These are phyloP conservation scores for Diplodia scrobiculata DNA, from an alignment of 2,329 filamentous ascomycete species.

Conservation along the genomic window DNA sequence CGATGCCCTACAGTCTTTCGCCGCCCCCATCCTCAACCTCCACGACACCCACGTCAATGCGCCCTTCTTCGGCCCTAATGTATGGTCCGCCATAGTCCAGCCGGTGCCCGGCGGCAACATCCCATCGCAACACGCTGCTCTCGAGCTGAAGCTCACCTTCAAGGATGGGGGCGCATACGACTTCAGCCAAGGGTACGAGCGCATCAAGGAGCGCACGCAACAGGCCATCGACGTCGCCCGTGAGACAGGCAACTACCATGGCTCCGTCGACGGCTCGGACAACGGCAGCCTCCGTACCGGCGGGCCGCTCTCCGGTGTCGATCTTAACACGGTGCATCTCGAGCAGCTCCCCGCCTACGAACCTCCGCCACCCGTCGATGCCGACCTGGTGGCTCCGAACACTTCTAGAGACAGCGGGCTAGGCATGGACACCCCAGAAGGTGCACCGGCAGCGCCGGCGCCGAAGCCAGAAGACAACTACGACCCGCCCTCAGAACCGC, in stretches of 20 bases:
- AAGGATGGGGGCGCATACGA: constrained; percentile 94
- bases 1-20: constrained; percentile 77
- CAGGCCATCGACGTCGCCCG: constrained; percentile 76
- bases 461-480: constrained; percentile 42
- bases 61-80: constrained; percentile 90
- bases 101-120: constrained; percentile 84
- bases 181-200: constrained; percentile 79
- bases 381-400: neutral
- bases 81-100: constrained; percentile 78
- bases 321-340: constrained; percentile 68
- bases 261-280: constrained; percentile 42
- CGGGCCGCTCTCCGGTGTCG: constrained; percentile 52
- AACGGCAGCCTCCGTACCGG: constrained; percentile 40
- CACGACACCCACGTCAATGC: constrained; percentile 83
- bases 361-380: constrained; percentile 40
- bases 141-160: constrained; percentile 85
- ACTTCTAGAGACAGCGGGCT: constrained; percentile 24
- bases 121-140: constrained; percentile 68
- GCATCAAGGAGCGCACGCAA: constrained; percentile 78
- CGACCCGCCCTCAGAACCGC: constrained; percentile 69
- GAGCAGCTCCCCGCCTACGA: constrained; percentile 90
- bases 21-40: constrained; percentile 81
- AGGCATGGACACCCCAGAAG: constrained; percentile 25
- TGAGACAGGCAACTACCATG: constrained; percentile 60
- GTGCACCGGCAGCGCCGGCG: constrained; percentile 16